Conservation (phyloP, 2,329 filamentous ascomycete genomes). For the Pseudogymnoascus sp. region DNA sequence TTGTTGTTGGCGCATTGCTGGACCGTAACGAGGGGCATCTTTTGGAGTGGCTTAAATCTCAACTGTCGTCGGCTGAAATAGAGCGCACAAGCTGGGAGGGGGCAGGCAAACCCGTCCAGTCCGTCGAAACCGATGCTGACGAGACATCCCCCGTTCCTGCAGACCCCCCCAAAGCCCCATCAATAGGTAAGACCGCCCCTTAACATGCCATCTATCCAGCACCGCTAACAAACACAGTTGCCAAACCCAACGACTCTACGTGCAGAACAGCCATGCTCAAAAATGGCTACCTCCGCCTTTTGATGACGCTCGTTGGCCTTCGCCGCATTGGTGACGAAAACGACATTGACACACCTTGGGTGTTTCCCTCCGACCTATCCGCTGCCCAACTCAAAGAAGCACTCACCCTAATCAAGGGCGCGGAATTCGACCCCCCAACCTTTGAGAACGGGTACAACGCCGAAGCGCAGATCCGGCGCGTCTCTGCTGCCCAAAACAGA, state of each 20-base stretch:
- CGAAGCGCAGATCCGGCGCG: constrained; percentile 71
- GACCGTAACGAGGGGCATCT: constrained; percentile 71
- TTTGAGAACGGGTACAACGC: constrained; percentile 66
- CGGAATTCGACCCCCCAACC: constrained; percentile 68
- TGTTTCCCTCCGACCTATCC: constrained; percentile 60
- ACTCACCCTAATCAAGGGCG: constrained; percentile 66
- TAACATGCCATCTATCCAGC: not conserved
- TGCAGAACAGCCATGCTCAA: constrained; percentile 74
- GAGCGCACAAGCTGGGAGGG: constrained; percentile 73
- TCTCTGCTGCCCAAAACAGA: constrained; percentile 42
- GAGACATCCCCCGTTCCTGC: constrained; percentile 22
- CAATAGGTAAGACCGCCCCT: constrained; percentile 43
- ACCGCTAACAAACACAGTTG: constrained; percentile 24
- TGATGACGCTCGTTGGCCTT: constrained; percentile 71
- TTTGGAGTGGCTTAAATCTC: constrained; percentile 73
- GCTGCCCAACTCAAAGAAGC: constrained; percentile 60
- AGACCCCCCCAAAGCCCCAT: constrained; percentile 37
- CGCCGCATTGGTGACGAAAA: constrained; percentile 50
- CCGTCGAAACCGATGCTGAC: constrained; percentile 34
- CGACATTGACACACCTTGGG: constrained; percentile 71
- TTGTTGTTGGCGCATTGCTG: constrained; percentile 71
- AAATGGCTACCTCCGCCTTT: constrained; percentile 76
- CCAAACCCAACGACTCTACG: constrained; percentile 51
- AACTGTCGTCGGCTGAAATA: constrained; percentile 58
- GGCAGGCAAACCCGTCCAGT: constrained; percentile 55